Base-by-base conservation (phyloP, 768 basidiomycete species). In the Tephrocybe sp. region DNA sequence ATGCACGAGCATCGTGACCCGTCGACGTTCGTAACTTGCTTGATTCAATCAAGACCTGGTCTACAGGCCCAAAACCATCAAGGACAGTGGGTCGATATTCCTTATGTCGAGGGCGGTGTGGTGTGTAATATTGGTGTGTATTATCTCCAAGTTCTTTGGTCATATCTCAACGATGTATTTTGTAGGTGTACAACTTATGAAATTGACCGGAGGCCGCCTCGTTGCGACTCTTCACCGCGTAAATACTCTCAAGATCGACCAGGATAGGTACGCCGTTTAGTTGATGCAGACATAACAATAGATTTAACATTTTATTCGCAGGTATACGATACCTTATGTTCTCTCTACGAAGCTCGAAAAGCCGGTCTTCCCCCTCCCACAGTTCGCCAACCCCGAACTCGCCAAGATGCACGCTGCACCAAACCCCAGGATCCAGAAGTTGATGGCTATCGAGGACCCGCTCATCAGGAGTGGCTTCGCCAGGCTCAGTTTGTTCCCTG, bases 1-100 rank as follows among this genome's bases (percentile, higher is more conserved):
- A 64, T 66, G 63, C 65, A 64, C 38, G 63, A 66, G 49, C 65
- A 64, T 45, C 62, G 65, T 10, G 63, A 66, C 47, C 65, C 65
- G 2, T 61, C 61, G 11, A 64, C 63, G 4, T 66, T 64, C 49
- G 53, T 66, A 8, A 66, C 63, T 1, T 64, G 63, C 40, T 51
- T 66, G 47, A 64, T 66, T 31, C 65, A 66, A 44, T 62, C 61
- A 1, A 52, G 65, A 16, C 41, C 54, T 13, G 65, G 63, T 2
- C 47, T 66, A 13, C 63, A 66, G 48, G 65, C 51, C 22, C 61
- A 66, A 47, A 66, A 66, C 44, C 61, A 64, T 27, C 46, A 43
- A 13, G 64, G 65, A 12, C 51, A 49, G 10, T 64, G 65, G 65
- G 47, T 66, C 10, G 63, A 66, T 36, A 51, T 66, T 19, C 63